Percentiles rank a stretch among this genome's conserved stretches.
These are phyloP conservation scores for Alternaria brassicicola DNA, from an alignment of 2,329 filamentous ascomycete genomes.

Conservation along the genomic window DNA sequence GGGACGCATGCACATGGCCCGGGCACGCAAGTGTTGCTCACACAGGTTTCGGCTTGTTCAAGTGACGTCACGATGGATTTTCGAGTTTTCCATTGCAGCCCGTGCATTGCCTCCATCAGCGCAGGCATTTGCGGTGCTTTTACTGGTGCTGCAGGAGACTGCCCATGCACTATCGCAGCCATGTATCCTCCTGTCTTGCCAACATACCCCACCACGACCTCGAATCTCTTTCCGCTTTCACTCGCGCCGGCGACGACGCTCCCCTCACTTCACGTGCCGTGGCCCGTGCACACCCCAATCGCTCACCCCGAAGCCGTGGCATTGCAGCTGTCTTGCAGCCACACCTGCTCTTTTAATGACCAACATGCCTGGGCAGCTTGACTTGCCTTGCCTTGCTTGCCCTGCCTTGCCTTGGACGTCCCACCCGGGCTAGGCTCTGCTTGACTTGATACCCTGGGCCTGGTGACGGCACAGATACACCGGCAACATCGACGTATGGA, in stretches of 20 bases:
- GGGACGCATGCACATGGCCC: slow-evolving; percentile 10
- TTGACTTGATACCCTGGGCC: background rate
- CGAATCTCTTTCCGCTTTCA: background rate
- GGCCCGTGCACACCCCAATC: slow-evolving; percentile 4
- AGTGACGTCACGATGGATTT: slow-evolving; percentile 24
- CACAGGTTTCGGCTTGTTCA: slow-evolving; percentile 18
- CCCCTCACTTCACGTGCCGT: slow-evolving; percentile 13
- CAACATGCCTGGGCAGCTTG: slow-evolving; percentile 1
- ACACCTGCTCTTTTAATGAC: background rate
- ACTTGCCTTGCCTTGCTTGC: slow-evolving; percentile 4
- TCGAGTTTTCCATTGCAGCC: slow-evolving; percentile 21
- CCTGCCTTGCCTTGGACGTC: background rate
- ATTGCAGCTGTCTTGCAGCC: background rate
- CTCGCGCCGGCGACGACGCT: background rate
- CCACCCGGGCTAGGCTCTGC: background rate
- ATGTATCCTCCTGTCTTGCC: background rate
- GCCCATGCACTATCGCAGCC: background rate
- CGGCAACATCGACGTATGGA: background rate
- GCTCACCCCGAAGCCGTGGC: background rate
- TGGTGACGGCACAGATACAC: background rate
- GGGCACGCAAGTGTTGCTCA: slow-evolving; percentile 10
- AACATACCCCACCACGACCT: slow-evolving; percentile 3
- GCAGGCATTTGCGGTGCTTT: slow-evolving; percentile 2
- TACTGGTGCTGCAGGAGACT: slow-evolving; percentile 1
- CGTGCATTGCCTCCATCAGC: slow-evolving; percentile 12